Conservation (phyloP, 345 rosid genomes). For the Streptanthus diversifolius region DNA sequence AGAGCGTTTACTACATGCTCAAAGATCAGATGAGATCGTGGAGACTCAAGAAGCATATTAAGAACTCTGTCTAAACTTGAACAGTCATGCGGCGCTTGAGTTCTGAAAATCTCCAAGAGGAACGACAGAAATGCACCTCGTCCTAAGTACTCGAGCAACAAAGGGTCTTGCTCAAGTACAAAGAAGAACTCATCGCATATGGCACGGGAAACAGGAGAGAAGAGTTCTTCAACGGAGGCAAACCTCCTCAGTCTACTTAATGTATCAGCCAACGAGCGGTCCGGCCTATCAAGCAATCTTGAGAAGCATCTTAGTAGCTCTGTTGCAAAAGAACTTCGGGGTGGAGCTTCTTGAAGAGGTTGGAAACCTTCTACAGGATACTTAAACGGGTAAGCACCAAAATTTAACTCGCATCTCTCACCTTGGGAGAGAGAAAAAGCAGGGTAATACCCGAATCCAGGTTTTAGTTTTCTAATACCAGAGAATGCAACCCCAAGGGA, state of each 20-base stretch:
- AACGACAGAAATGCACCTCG: slow-evolving; percentile 76
- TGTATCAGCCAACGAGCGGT: slow-evolving; percentile 55
- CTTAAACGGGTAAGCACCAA: slow-evolving; percentile 80
- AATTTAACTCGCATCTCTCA: slow-evolving; percentile 81
- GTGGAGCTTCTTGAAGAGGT: slow-evolving; percentile 69
- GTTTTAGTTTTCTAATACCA: slow-evolving; percentile 74
- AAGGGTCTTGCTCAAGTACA: slow-evolving; percentile 52
- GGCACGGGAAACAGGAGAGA: slow-evolving; percentile 61
- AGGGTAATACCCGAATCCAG: slow-evolving; percentile 83
- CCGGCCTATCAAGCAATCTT: slow-evolving; percentile 64
- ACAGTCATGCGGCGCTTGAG: slow-evolving; percentile 73
- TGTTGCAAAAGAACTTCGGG: slow-evolving; percentile 41
- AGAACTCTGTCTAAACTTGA: slow-evolving; percentile 66
- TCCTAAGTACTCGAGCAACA: slow-evolving; percentile 59
- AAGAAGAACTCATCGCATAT: slow-evolving; percentile 71
- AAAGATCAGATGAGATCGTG: slow-evolving; percentile 53
- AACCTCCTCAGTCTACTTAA: slow-evolving; percentile 79
- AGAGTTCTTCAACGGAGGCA: slow-evolving; percentile 65
- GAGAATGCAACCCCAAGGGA: slow-evolving; percentile 79
- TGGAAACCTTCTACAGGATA: slow-evolving; percentile 59
- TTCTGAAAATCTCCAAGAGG: slow-evolving; percentile 68
- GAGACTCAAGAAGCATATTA: slow-evolving; percentile 58
- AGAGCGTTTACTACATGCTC: slow-evolving; percentile 67
- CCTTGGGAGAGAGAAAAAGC: slow-evolving; percentile 91
- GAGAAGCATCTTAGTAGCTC: slow-evolving; percentile 68